These are phyloP conservation scores for Azolla pinnata DNA, from an alignment of 75 land plant species.

Conservation along the genomic window DNA sequence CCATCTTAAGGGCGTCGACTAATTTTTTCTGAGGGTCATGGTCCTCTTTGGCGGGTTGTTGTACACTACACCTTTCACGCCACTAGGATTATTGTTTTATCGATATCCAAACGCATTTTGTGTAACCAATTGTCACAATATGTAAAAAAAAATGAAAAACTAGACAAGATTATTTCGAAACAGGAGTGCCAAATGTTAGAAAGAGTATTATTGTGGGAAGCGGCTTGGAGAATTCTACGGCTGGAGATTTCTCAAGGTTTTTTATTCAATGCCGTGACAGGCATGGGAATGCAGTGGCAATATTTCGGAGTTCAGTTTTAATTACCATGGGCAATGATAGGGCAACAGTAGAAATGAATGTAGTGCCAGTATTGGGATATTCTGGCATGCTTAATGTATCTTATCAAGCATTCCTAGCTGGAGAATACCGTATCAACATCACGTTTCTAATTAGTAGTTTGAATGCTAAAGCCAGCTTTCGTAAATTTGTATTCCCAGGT, in stretches of 20 bases:
- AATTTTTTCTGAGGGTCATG: no score
- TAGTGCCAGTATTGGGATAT: neutral
- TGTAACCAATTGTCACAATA: no score
- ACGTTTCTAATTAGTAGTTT: neutral
- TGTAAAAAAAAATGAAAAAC: no score
- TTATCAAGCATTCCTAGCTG: neutral
- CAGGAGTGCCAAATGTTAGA: neutral
- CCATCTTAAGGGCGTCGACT: no score
- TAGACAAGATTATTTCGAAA: no score
- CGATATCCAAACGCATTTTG: no score
- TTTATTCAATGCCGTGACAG: constrained; percentile 5
- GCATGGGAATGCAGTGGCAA: neutral
- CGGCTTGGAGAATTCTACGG: neutral
- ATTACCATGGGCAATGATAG: neutral
- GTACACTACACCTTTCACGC: no score
- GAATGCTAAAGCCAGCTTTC: neutral
- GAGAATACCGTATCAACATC: neutral
- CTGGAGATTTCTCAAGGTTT: neutral
- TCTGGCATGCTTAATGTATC: neutral
- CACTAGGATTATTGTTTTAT: no score
- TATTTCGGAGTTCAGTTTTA: neutral
- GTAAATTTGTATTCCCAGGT: constrained; percentile 3
- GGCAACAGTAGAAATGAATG: neutral
- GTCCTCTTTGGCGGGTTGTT: no score
- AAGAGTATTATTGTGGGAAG: neutral